Conservation (phyloP, 2,329 filamentous ascomycete genomes). For the Nothopassalora personata region DNA sequence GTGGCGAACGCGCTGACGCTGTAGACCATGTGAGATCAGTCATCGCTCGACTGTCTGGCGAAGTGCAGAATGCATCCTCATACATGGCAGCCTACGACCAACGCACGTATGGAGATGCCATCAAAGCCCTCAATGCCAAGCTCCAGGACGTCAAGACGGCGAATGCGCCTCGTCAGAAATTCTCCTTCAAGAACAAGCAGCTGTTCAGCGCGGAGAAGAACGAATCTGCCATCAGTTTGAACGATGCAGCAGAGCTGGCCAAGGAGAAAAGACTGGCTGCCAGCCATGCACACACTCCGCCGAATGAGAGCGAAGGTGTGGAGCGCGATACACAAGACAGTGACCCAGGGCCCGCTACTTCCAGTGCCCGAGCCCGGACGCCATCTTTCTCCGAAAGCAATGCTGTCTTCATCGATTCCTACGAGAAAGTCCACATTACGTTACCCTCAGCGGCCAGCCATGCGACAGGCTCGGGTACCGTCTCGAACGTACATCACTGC, state of each 20-base stretch:
- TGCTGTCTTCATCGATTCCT: slow-evolving; percentile 58
- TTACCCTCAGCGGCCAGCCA: slow-evolving; percentile 65
- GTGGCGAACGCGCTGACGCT: slow-evolving; percentile 72
- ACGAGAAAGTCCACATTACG: slow-evolving; percentile 67
- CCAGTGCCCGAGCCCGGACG: slow-evolving; percentile 39
- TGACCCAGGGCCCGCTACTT: slow-evolving; percentile 43
- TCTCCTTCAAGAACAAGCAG: slow-evolving; percentile 63
- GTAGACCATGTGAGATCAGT: slow-evolving; percentile 73
- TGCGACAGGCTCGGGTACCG: slow-evolving; percentile 66
- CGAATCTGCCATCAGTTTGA: slow-evolving; percentile 47
- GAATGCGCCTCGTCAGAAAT: slow-evolving; percentile 70
- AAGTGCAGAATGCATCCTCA: slow-evolving; percentile 76
- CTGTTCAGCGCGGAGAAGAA: slow-evolving; percentile 32
- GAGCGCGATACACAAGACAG: slow-evolving; percentile 7
- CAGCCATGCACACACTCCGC: slow-evolving; percentile 17
- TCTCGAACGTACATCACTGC: slow-evolving; percentile 64
- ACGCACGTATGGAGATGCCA: slow-evolving; percentile 74
- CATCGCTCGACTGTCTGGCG: slow-evolving; percentile 74
- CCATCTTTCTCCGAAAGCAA: slow-evolving; percentile 53
- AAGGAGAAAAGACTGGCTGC: slow-evolving; percentile 38
- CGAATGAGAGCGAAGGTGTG: slow-evolving; percentile 18
- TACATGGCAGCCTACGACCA: slow-evolving; percentile 87
- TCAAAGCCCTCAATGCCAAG: slow-evolving; percentile 76
- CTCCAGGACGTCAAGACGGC: slow-evolving; percentile 64
- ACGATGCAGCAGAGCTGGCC: slow-evolving; percentile 52